Base-by-base conservation (phyloP, 306 rosid species). In the Gastrolobium bilobum region DNA sequence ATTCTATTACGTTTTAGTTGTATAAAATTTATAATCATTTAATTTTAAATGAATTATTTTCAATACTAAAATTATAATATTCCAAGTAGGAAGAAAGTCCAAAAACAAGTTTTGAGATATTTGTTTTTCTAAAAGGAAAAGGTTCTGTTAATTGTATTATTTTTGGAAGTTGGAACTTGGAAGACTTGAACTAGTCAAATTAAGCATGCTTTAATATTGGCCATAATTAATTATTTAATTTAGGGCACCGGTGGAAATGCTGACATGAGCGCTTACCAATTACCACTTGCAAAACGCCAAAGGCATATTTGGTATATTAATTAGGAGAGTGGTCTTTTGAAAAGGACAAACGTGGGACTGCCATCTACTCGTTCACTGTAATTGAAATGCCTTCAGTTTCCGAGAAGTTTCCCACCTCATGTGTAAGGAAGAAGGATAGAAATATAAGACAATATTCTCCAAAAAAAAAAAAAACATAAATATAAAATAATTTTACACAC, bases 241-340 rank as follows among this genome's bases (percentile, higher is more conserved):
- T 10, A 33, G 44, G 48, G 4, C n/a, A 48, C 6, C 14, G 2
- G 37, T 5, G 6, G 8, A 30, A 44, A 0, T 10, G 73, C 57
- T 67, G 73, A 67, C 74, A 6, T 68, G 59, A 68, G 44, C 11
- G 60, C 74, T 68, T 48, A 48, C 74, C 9, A 29, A 38, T 46
- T 31, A 48, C 74, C 15, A 29, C 57, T 46, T 31, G 37, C 57
- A 64, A 39, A 15, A 7, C 34, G 35, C 70, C 70, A 47, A 29
- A 30, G 39, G 9, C 26, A 20, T 30, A 29, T 4, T 47, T 46
- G 15, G 9, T 8, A 0, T n/a, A 29, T 20, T 4, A 7, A 26
- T 54, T 8, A 56, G 13, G 34, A 29, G 11, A 66, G 3, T 42
- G 10, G 4, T 7, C 5, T 20, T 20, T 20, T 20, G 4, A 40